Percentiles rank a stretch among this genome's conserved stretches.
phyloP scores from a whole-genome alignment of 352 stramenopile species.

The Pythium sp. region DNA sequence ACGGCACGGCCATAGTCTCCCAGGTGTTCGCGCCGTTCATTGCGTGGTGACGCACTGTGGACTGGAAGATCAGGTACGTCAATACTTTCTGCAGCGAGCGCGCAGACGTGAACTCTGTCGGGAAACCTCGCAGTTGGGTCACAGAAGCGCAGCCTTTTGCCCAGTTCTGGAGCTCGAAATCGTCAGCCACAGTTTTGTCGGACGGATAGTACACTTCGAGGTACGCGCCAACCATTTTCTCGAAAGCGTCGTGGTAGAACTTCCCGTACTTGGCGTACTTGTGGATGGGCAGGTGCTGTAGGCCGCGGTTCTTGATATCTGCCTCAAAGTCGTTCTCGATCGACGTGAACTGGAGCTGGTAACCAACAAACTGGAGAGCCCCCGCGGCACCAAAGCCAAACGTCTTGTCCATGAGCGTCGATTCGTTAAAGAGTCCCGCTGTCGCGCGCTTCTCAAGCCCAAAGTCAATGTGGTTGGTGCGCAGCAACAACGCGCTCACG shows the following conservation, averaged over 20 bases:
- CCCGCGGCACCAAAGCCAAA: slow-evolving; percentile 40
- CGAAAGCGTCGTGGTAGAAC: slow-evolving; percentile 1
- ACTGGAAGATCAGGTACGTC: slow-evolving; percentile 37
- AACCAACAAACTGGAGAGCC: background rate
- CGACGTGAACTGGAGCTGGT: background rate
- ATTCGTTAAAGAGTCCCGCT: slow-evolving; percentile 36
- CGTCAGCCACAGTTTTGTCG: slow-evolving; percentile 7
- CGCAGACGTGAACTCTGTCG: slow-evolving; percentile 12
- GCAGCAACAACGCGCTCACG: slow-evolving; percentile 29
- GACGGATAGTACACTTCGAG: slow-evolving; percentile 11
- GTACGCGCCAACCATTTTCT: slow-evolving; percentile 1
- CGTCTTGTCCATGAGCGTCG: slow-evolving; percentile 34
- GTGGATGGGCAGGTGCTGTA: slow-evolving; percentile 5
- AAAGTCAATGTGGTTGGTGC: slow-evolving; percentile 39
- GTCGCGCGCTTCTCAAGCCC: slow-evolving; percentile 35
- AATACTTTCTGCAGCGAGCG: slow-evolving; percentile 20
- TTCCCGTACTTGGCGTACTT: slow-evolving; percentile 6
- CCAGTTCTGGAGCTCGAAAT: slow-evolving; percentile 33
- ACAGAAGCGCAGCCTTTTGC: slow-evolving; percentile 21
- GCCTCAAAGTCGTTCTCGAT: slow-evolving; percentile 11
- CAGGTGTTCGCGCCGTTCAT: slow-evolving; percentile 51
- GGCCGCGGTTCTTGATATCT: slow-evolving; percentile 2
- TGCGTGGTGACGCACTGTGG: slow-evolving; percentile 44
- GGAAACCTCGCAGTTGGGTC: slow-evolving; percentile 35
- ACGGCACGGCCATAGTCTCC: slow-evolving; percentile 39